A percentile compares a stretch with the other conserved stretches of the same genome.
phyloP scores from a whole-genome alignment of 352 stramenopile genomes.

The Globisporangium orthogonon region DNA sequence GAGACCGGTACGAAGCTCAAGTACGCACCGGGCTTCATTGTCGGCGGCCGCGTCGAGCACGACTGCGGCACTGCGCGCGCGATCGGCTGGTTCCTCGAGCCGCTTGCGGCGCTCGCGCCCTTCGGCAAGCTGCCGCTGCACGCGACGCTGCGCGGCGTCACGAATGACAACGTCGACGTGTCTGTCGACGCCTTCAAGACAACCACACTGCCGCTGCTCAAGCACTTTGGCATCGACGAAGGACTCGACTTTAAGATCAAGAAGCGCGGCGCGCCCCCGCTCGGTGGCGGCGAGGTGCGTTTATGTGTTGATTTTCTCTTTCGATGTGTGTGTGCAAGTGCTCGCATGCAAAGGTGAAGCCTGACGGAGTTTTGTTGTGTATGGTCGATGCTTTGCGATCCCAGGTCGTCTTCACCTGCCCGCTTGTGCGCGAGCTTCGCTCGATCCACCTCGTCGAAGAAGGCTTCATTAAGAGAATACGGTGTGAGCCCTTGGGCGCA shows the following conservation, averaged over 20 bases:
- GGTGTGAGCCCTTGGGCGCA: conserved; percentile 28
- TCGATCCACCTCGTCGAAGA: conserved; percentile 95
- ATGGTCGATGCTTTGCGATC: conserved; percentile 29
- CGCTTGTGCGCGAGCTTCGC: conserved; percentile 91
- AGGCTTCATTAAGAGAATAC: conserved; percentile 98
- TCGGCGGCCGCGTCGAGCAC: conserved; percentile 93
- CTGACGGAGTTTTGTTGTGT: not conserved
- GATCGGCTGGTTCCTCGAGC: conserved; percentile 99
- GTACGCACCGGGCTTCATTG: conserved; percentile 95
- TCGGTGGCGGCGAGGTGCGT: conserved; percentile 59
- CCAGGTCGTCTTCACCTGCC: conserved; percentile 91
- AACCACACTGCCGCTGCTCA: conserved; percentile 93
- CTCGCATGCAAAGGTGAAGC: conserved; percentile 14
- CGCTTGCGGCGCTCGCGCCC: conserved; percentile 93
- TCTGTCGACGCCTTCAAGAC: conserved; percentile 93
- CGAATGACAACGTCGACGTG: conserved; percentile 90
- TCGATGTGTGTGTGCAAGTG: not conserved
- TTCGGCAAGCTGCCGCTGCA: conserved; percentile 96
- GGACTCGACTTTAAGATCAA: conserved; percentile 83
- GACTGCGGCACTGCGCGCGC: conserved; percentile 89
- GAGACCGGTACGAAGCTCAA: conserved; percentile 96
- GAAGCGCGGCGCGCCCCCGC: conserved; percentile 86
- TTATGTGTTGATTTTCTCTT: not conserved
- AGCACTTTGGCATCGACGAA: conserved; percentile 95
- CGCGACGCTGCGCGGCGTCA: conserved; percentile 93